Percentiles rank a stretch among this genome's conserved stretches.
These are phyloP conservation scores for Ceratocystis albifundus DNA, from an alignment of 2,329 filamentous ascomycete genomes.

Conservation along the genomic window DNA sequence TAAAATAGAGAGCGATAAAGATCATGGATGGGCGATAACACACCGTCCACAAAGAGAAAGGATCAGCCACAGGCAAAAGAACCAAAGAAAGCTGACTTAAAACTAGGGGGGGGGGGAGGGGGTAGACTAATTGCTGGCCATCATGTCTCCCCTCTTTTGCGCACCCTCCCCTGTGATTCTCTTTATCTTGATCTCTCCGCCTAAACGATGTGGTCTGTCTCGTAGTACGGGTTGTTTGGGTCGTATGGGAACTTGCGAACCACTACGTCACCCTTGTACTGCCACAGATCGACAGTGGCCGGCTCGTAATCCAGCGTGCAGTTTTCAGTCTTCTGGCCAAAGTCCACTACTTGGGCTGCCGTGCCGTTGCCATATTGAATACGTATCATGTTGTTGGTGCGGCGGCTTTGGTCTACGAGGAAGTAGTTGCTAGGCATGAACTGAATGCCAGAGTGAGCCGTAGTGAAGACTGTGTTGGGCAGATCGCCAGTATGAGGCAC, in stretches of 20 bases:
- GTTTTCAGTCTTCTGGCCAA: constrained; percentile 29
- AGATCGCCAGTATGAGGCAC: constrained; percentile 37
- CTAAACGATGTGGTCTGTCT: constrained; percentile 22
- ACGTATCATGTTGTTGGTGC: constrained; percentile 31
- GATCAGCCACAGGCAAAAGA: background rate
- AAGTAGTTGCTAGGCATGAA: constrained; percentile 30
- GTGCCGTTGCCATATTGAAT: constrained; percentile 32
- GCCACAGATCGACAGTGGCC: constrained; percentile 27
- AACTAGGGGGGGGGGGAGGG: background rate
- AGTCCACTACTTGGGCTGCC: constrained; percentile 28
- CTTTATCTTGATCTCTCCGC: background rate
- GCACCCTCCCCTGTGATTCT: background rate
- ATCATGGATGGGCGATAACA: background rate
- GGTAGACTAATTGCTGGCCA: background rate
- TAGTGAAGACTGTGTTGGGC: constrained; percentile 30
- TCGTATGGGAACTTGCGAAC: constrained; percentile 24
- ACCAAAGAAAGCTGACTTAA: background rate
- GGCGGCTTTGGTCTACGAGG: constrained; percentile 21
- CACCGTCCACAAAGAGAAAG: background rate
- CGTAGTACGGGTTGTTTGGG: constrained; percentile 24
- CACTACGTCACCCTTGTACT: constrained; percentile 28
- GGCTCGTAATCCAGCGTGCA: constrained; percentile 29
- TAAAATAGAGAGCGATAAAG: background rate
- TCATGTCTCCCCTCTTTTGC: background rate
- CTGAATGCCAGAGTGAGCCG: constrained; percentile 29